Base-by-base conservation (phyloP, 106 monocot species). In the Triglochin maritima region DNA sequence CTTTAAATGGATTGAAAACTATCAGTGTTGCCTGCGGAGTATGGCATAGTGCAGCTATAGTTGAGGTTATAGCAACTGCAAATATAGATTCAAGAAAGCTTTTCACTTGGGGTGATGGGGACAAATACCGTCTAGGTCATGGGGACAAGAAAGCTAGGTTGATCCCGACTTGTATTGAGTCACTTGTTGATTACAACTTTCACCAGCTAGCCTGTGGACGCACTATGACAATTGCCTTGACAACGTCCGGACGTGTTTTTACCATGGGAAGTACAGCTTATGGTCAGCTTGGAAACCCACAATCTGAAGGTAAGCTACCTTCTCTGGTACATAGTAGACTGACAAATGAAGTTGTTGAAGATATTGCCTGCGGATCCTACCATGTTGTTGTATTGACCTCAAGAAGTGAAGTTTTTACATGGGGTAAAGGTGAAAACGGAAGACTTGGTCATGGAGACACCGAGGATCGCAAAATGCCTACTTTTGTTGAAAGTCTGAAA, bases 341-440 rank as follows among this genome's bases (percentile, higher is more conserved):
- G 6, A 57, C 64, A 44, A 68, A 64, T 9, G 84, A 84, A 53
- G 68, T 77, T 45, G 71, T 87, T 48, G 83, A 87, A 72, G 87
- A 87, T 64, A 83, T 87, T 14, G 64, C 79, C 2, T 87, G 87
- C 68, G 87, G 87, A 59, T 60, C 77, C 17, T 46, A 63, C 47
- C 86, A 87, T 75, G 83, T 87, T 14, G 77, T 72, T 8, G 83
- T 75, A 57, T 47, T 87, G 42, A 87, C 86, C 9, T 83, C 82
- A 17, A 45, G 86, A 69, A 83, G 83, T 69, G 86, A 87, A 73
- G 68, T 87, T 14, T 87, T 78, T 65, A 80, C 86, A 17, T 87
- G 86, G 87, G 87, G 87, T 42, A 74, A 56, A 49, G 88, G 88
- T 58, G 77, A 80, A 29, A 87, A 87, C 71, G 87, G 87, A 57